phyloP scores from a whole-genome alignment of 495 filamentous ascomycete species.

The Tuber magnatum region DNA sequence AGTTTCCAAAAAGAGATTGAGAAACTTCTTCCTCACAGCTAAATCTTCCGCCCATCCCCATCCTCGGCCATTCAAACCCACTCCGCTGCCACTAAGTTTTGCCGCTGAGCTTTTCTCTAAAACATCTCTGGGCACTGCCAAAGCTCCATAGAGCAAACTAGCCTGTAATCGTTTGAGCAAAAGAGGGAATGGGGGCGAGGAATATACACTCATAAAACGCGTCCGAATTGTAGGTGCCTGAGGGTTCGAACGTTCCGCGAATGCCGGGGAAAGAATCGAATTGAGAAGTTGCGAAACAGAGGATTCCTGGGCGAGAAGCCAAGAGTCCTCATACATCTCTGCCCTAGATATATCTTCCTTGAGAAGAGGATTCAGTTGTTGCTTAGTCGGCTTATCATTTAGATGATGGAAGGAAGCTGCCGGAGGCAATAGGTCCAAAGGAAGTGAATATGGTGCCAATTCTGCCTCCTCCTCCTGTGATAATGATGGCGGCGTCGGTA shows the following conservation, averaged over 20 bases:
- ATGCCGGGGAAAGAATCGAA: slow-evolving; percentile 46
- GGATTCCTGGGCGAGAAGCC: slow-evolving; percentile 58
- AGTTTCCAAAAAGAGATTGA: slow-evolving; percentile 53
- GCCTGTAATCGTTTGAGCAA: slow-evolving; percentile 57
- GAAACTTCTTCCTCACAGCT: slow-evolving; percentile 52
- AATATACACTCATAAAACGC: slow-evolving; percentile 52
- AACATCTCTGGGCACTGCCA: slow-evolving; percentile 52
- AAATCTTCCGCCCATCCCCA: slow-evolving; percentile 53
- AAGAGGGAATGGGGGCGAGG: slow-evolving; percentile 48
- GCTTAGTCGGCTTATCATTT: slow-evolving; percentile 27
- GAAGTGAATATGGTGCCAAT: slow-evolving; percentile 27
- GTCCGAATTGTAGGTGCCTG: slow-evolving; percentile 40
- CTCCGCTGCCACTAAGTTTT: slow-evolving; percentile 20
- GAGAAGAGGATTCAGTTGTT: slow-evolving; percentile 50
- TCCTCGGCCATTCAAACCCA: slow-evolving; percentile 24
- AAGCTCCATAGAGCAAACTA: slow-evolving; percentile 56
- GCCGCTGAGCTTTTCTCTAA: slow-evolving; percentile 43
- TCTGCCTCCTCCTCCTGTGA: slow-evolving; percentile 35
- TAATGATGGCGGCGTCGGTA: slow-evolving; percentile 34
- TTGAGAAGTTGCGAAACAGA: slow-evolving; percentile 58
- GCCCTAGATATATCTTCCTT: slow-evolving; percentile 51
- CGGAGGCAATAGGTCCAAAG: slow-evolving; percentile 14
- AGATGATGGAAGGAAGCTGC: slow-evolving; percentile 9
- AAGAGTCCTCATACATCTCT: slow-evolving; percentile 59
- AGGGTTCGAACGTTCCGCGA: slow-evolving; percentile 17